Evolutionary conservation across 148 eudicot species (phyloP).

Genomic region (Chenopodium formosanum): DNA sequence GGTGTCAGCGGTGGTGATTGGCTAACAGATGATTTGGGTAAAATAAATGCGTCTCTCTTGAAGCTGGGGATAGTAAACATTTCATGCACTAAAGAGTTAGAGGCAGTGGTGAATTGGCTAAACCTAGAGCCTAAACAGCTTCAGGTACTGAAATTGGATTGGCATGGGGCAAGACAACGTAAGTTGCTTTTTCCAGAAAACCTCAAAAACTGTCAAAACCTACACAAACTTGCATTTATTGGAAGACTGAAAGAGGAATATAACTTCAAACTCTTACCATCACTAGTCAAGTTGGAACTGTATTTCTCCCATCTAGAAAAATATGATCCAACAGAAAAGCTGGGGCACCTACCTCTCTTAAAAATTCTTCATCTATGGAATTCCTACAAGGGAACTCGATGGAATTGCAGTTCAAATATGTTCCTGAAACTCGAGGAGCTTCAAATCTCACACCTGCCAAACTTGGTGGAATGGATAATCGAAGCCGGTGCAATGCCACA

Average conservation of each 20-base stretch:
- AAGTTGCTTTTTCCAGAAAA: conserved; percentile 1
- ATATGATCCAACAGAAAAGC: conserved; percentile 5
- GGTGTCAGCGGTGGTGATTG: conserved; percentile 21
- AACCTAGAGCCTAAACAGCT: conserved; percentile 3
- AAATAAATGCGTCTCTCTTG: too few species aligned
- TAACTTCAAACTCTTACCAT: conserved; percentile 3
- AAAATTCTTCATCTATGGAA: conserved; percentile 6
- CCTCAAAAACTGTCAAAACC: neutral
- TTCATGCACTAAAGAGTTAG: neutral
- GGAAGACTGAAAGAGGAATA: conserved; percentile 19
- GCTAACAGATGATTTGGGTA: conserved; percentile 2
- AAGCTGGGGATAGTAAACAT: too few species aligned
- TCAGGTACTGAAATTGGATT: conserved; percentile 13
- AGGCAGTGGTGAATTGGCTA: conserved; percentile 29
- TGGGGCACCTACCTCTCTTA: conserved; percentile 21
- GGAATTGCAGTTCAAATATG: too few species aligned
- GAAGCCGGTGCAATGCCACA: too few species aligned
- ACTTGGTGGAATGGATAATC: conserved; percentile 7
- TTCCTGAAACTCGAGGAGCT: conserved; percentile 27
- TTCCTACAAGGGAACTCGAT: neutral
- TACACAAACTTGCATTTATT: conserved; percentile 19
- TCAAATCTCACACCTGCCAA: conserved; percentile 8
- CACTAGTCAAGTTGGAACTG: conserved; percentile 25
- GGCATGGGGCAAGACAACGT: neutral
- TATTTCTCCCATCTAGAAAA: conserved; percentile 1